These are phyloP conservation scores for Oryza australiensis DNA, from an alignment of 176 grass and related monocot species.

Conservation along the genomic window DNA sequence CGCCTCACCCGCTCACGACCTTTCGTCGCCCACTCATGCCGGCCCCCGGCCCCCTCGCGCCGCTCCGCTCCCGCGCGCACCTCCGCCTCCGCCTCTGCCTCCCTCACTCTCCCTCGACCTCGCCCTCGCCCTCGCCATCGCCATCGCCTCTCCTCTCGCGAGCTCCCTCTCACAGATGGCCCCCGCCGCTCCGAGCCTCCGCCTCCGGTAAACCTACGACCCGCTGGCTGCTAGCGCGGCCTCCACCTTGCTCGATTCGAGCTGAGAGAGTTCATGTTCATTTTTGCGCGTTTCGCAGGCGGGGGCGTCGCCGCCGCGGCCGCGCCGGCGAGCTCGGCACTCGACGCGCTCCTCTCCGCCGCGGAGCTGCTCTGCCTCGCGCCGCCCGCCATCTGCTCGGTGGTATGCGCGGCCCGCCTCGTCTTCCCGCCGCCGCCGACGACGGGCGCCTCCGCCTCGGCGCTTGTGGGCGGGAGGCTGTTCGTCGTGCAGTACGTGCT, in stretches of 20 bases:
- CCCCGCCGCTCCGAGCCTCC: constrained; percentile 28
- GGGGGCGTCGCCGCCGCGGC: background rate
- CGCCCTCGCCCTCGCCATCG: background rate
- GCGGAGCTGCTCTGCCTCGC: constrained; percentile 69
- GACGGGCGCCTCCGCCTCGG: background rate
- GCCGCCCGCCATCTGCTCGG: constrained; percentile 60
- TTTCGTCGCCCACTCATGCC: background rate
- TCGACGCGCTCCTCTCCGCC: constrained; percentile 51
- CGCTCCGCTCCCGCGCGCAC: background rate
- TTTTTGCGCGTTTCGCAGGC: constrained; percentile 32
- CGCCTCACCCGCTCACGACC: background rate
- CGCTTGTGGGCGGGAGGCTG: constrained; percentile 32
- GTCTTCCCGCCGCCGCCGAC: constrained; percentile 25
- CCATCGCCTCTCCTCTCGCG: background rate
- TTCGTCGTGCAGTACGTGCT: constrained; percentile 55
- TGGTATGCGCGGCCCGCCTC: constrained; percentile 44
- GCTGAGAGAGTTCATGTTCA: constrained; percentile 2
- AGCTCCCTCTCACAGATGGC: background rate
- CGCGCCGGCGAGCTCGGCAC: constrained; percentile 19
- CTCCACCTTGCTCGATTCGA: background rate
- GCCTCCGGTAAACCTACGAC: constrained; percentile 21
- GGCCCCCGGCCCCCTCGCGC: constrained; percentile 3
- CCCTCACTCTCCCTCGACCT: background rate
- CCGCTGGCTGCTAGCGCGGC: background rate
- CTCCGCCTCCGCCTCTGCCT: background rate